These are phyloP conservation scores for Trametes meyenii DNA, from an alignment of 768 basidiomycete species.

Conservation along the genomic window DNA sequence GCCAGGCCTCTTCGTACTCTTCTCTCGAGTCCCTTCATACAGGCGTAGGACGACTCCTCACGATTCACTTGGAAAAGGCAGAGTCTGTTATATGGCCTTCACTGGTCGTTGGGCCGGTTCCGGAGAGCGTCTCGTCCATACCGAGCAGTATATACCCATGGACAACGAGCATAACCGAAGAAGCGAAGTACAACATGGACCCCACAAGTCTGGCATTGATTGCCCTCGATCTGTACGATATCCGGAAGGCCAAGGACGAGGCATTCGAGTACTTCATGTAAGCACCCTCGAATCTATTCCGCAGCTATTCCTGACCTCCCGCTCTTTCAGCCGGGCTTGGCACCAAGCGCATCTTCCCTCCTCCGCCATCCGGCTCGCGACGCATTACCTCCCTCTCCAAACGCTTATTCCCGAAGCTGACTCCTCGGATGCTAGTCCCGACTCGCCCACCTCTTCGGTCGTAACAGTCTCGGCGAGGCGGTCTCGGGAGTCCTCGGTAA, in stretches of 20 bases:
- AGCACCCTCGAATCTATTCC: constrained; percentile 34
- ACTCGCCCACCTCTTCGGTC: constrained; percentile 11
- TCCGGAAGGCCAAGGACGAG: constrained; percentile 71
- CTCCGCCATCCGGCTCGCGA: constrained; percentile 76
- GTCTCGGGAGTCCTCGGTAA: neutral
- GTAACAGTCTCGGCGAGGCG: constrained; percentile 10
- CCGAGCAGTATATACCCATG: constrained; percentile 53
- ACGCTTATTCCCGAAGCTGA: constrained; percentile 31
- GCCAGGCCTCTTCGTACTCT: constrained; percentile 73
- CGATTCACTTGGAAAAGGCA: constrained; percentile 80
- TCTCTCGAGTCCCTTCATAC: constrained; percentile 73
- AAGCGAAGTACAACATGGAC: constrained; percentile 82
- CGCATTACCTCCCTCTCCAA: constrained; percentile 68
- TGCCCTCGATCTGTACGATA: constrained; percentile 72
- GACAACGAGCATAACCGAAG: constrained; percentile 43
- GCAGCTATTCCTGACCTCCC: neutral
- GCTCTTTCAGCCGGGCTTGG: constrained; percentile 70
- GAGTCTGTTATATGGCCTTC: constrained; percentile 84
- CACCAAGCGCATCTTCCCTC: constrained; percentile 74
- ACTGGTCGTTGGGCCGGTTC: constrained; percentile 74
- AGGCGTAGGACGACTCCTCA: constrained; percentile 66
- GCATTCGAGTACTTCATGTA: constrained; percentile 84
- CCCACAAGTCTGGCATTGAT: constrained; percentile 77
- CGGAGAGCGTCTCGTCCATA: constrained; percentile 55
- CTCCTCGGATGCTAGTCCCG: constrained; percentile 7